These are phyloP conservation scores for Leptosphaerulina australis DNA, from an alignment of 2,329 filamentous ascomycete species.

Conservation along the genomic window DNA sequence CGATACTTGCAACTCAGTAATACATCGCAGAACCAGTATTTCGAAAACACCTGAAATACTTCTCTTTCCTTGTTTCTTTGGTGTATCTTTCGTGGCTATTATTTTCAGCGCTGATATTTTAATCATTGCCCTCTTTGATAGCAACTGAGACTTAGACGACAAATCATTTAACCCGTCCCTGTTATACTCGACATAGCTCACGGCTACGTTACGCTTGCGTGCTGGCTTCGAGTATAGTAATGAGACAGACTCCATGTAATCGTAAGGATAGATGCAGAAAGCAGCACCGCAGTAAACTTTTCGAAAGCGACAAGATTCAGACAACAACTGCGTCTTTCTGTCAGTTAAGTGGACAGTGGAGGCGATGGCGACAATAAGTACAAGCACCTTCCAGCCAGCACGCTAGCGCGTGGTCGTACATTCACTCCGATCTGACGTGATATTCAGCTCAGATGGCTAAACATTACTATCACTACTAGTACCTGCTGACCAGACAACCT, in stretches of 20 bases:
- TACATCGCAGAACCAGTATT: too few species aligned
- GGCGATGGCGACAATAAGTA: conserved; percentile 14
- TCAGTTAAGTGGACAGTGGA: not conserved
- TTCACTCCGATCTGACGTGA: not conserved
- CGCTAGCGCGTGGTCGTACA: conserved; percentile 3
- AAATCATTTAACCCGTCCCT: conserved; percentile 14
- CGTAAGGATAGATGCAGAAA: not conserved
- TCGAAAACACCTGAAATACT: too few species aligned
- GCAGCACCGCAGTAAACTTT: not conserved
- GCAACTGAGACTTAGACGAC: too few species aligned
- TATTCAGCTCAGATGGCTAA: not conserved
- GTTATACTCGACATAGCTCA: conserved; percentile 9
- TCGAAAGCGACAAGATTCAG: not conserved
- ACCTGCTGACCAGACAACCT: too few species aligned
- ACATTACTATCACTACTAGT: not conserved
- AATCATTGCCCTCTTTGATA: too few species aligned
- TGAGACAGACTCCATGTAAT: not conserved
- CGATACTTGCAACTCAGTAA: too few species aligned
- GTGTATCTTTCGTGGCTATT: too few species aligned
- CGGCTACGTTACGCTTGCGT: conserved; percentile 33
- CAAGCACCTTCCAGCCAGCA: conserved; percentile 4
- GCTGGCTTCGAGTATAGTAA: conserved; percentile 3
- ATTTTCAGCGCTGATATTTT: too few species aligned
- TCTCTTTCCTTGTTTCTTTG: too few species aligned
- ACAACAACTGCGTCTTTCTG: not conserved